Conservation (phyloP, 2,329 filamentous ascomycete species). For the Xylariales sp. region DNA sequence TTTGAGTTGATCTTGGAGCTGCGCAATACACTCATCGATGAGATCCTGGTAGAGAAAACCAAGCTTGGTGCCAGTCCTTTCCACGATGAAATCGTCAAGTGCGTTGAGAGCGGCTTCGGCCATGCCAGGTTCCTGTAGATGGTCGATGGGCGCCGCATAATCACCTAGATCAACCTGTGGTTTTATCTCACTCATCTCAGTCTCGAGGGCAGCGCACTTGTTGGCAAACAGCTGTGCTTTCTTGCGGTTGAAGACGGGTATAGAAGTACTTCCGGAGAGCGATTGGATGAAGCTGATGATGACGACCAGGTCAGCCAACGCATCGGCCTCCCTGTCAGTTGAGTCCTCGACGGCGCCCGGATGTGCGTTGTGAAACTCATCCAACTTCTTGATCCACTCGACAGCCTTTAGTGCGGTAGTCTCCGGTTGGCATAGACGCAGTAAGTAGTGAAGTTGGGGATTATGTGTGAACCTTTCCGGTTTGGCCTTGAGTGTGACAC, state of each 20-base stretch:
- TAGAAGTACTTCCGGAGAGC: conserved; percentile 25
- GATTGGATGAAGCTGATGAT: conserved; percentile 35
- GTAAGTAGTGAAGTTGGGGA: conserved; percentile 37
- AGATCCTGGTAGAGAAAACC: conserved; percentile 39
- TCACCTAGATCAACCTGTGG: conserved; percentile 32
- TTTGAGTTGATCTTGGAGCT: conserved; percentile 25
- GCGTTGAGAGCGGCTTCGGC: conserved; percentile 28
- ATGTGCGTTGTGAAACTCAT: conserved; percentile 29
- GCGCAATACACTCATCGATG: conserved; percentile 31
- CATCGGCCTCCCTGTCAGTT: conserved; percentile 25
- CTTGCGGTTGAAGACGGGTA: conserved; percentile 35
- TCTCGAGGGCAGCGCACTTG: conserved; percentile 27
- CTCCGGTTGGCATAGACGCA: conserved; percentile 38
- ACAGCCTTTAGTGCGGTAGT: conserved; percentile 30
- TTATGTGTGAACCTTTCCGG: conserved; percentile 34
- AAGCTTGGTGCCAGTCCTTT: conserved; percentile 34
- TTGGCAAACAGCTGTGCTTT: conserved; percentile 34
- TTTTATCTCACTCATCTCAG: conserved; percentile 34
- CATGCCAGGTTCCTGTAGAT: conserved; percentile 36
- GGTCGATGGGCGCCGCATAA: conserved; percentile 36
- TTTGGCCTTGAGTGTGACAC: conserved; percentile 35
- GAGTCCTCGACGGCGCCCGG: conserved; percentile 30
- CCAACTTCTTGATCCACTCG: conserved; percentile 37
- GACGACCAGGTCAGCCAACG: conserved; percentile 32
- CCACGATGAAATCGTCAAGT: conserved; percentile 32